Evolutionary conservation across 75 land plant genomes (phyloP).

Genomic region (Selaginella moellendorffii): DNA sequence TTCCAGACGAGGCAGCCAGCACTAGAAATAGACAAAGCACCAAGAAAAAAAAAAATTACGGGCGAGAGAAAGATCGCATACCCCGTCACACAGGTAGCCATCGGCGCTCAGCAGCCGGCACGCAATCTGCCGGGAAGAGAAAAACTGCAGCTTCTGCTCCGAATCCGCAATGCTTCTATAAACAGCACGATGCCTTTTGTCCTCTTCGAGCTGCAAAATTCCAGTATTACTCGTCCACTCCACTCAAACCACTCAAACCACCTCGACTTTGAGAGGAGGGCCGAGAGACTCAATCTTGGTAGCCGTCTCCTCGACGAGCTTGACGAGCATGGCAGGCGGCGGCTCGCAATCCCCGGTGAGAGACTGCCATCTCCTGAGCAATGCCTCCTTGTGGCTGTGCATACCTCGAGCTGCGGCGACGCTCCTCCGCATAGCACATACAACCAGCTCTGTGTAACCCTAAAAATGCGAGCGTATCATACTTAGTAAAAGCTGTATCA

Average conservation of each 20-base stretch:
- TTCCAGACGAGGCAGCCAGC: constrained; percentile 60
- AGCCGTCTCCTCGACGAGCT: neutral
- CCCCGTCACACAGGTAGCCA: constrained; percentile 88
- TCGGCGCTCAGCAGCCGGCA: constrained; percentile 77
- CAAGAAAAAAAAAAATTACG: too few relatives aligned
- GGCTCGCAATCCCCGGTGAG: neutral
- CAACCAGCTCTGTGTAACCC: too few relatives aligned
- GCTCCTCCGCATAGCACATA: too few relatives aligned
- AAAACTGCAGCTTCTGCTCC: constrained; percentile 68
- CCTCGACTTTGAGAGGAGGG: too few relatives aligned
- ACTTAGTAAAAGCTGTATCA: too few relatives aligned
- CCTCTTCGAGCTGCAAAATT: constrained; percentile 27
- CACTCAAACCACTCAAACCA: too few relatives aligned
- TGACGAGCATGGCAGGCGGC: neutral
- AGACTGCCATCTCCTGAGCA: neutral
- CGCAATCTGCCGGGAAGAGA: constrained; percentile 79
- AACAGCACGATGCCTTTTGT: constrained; percentile 55
- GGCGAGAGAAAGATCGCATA: too few relatives aligned
- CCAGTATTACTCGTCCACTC: too few relatives aligned
- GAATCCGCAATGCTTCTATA: constrained; percentile 45
- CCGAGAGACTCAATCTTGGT: neutral
- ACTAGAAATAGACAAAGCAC: constrained; percentile 30
- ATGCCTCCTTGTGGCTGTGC: neutral
- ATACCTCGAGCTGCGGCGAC: neutral
- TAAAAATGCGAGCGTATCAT: too few relatives aligned